A percentile compares a stretch with the other conserved stretches of the same genome.
These are phyloP conservation scores for Toxoplasma gondii DNA, from an alignment of 169 alveolate species.

Conservation along the genomic window DNA sequence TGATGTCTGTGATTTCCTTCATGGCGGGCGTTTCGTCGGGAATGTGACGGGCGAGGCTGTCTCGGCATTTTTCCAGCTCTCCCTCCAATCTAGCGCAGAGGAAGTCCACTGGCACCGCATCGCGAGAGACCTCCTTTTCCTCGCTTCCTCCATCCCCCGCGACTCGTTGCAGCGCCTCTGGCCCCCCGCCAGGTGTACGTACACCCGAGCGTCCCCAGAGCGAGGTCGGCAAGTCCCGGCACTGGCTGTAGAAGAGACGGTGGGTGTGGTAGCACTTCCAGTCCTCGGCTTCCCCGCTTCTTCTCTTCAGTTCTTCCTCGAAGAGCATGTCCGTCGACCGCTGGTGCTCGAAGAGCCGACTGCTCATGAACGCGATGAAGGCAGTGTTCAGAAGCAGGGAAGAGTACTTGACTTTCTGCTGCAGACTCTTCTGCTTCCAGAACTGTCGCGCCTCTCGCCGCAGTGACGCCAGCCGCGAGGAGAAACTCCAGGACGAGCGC, in stretches of 20 bases:
- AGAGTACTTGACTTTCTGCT: neutral
- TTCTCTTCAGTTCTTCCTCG: constrained; percentile 9
- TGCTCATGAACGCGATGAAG: constrained; percentile 16
- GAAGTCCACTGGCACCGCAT: neutral
- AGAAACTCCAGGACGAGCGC: neutral
- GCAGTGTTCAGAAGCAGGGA: neutral
- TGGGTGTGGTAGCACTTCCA: constrained; percentile 16
- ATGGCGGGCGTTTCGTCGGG: constrained; percentile 34
- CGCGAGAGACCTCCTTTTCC: neutral
- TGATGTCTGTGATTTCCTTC: constrained; percentile 11
- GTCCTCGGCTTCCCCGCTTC: neutral
- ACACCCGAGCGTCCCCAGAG: neutral
- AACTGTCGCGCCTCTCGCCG: neutral
- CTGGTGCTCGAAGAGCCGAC: neutral
- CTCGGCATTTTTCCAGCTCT: neutral
- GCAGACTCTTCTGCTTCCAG: neutral
- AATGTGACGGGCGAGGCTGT: neutral
- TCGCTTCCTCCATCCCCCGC: neutral
- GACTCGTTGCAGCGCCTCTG: neutral
- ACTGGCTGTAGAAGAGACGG: constrained; percentile 3
- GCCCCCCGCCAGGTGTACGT: neutral
- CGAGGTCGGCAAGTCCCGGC: neutral
- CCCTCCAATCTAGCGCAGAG: neutral
- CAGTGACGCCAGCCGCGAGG: neutral
- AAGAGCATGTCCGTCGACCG: neutral